phyloP scores from a whole-genome alignment of 176 grass and related monocot genomes.

The Oropetium thomaeum region DNA sequence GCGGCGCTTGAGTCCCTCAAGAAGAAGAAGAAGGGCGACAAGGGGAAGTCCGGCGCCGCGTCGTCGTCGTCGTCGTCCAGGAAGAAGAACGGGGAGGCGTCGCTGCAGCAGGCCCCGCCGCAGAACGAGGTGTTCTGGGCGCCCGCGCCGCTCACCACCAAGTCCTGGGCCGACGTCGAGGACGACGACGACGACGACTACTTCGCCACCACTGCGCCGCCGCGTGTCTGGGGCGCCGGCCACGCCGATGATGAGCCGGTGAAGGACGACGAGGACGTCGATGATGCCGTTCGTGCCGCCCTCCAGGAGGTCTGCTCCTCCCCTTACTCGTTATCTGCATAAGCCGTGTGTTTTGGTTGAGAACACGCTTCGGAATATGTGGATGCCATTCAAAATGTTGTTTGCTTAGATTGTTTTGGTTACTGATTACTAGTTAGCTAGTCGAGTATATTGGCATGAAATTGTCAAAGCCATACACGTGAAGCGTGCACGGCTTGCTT shows the following conservation, averaged over 20 bases:
- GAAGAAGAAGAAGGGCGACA: constrained; percentile 98
- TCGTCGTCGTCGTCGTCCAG: constrained; percentile 43
- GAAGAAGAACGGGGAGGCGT: constrained; percentile 30
- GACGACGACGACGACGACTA: constrained; percentile 98
- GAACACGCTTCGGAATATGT: background rate
- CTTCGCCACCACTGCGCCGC: constrained; percentile 83
- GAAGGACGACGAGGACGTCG: constrained; percentile 25
- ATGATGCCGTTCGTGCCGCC: constrained; percentile 35
- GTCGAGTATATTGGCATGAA: background rate
- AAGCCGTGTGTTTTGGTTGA: background rate
- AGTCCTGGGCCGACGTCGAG: constrained; percentile 92
- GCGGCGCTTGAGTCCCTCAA: constrained; percentile 94
- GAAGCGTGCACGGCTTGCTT: background rate
- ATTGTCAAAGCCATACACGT: background rate
- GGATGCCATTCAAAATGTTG: background rate
- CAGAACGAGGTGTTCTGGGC: constrained; percentile 74
- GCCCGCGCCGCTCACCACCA: constrained; percentile 62
- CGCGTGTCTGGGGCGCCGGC: constrained; percentile 47
- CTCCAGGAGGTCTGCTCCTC: constrained; percentile 58
- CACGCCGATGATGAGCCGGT: constrained; percentile 19
- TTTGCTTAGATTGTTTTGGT: background rate
- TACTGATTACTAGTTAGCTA: background rate
- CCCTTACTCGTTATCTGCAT: background rate
- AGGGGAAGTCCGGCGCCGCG: constrained; percentile 39
- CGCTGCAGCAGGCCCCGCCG: constrained; percentile 41